Evolutionary conservation across 192 early-diverging fungal species (phyloP).

Genomic region (Thoreauomyces humboldtii): DNA sequence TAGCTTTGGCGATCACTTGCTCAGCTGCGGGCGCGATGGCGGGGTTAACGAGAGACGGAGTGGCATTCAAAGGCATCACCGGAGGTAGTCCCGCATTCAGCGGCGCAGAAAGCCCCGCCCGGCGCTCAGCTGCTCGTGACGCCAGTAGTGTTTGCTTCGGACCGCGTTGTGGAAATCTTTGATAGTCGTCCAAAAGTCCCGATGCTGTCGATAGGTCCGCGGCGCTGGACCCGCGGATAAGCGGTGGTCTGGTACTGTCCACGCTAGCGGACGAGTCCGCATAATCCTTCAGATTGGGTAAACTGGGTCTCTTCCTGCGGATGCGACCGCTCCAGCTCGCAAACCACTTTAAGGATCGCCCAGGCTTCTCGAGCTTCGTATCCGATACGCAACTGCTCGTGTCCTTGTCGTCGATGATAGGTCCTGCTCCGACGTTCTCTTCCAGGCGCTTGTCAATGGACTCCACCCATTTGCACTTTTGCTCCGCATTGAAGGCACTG

Average conservation of each 20-base stretch:
- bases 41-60: too few relatives aligned
- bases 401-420: not conserved
- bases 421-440: not conserved
- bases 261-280: not conserved
- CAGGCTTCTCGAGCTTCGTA: not conserved
- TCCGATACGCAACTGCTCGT: not conserved
- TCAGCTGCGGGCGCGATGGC: too few relatives aligned
- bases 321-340: conserved; percentile 17
- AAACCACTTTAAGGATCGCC: conserved; percentile 13
- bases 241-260: not conserved
- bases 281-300: conserved; percentile 24
- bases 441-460: conserved; percentile 5
- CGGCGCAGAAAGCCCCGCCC: not conserved
- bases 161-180: too few relatives aligned
- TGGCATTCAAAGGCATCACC: too few relatives aligned
- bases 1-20: too few relatives aligned
- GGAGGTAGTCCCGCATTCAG: too few relatives aligned
- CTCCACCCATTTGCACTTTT: conserved; percentile 17
- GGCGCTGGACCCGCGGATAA: not conserved
- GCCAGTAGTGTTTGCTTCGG: too few relatives aligned
- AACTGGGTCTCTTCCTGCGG: conserved; percentile 22
- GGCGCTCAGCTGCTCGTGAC: not conserved
- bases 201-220: too few relatives aligned
- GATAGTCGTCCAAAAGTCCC: too few relatives aligned
- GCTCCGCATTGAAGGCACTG: conserved; percentile 34